Conservation (phyloP, 1,284 basidiomycete genomes). For the Nidula niveotomentosa region DNA sequence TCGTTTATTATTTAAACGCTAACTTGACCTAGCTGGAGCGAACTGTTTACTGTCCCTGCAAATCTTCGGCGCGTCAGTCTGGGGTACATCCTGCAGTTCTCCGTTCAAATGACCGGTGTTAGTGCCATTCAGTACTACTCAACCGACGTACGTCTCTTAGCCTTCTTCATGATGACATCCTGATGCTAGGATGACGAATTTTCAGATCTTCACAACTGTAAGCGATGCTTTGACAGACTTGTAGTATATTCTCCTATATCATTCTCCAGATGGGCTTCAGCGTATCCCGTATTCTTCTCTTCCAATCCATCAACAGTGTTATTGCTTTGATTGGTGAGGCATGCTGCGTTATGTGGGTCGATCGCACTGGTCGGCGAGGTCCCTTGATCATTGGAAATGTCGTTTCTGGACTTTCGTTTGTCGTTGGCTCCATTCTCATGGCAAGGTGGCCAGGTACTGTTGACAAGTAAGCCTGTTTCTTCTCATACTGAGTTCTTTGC, state of each 20-base stretch:
- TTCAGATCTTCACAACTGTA: slow-evolving; percentile 27
- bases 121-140: slow-evolving; percentile 35
- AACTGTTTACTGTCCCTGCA: slow-evolving; percentile 50
- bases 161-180: background rate
- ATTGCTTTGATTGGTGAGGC: slow-evolving; percentile 59
- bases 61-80: slow-evolving; percentile 41
- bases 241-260: too few species aligned
- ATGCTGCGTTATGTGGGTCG: slow-evolving; percentile 57
- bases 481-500: background rate
- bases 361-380: slow-evolving; percentile 50
- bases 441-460: slow-evolving; percentile 47
- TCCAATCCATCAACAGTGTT: slow-evolving; percentile 63
- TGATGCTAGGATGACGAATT: background rate
- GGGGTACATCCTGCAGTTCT: slow-evolving; percentile 43
- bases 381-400: slow-evolving; percentile 58
- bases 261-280: slow-evolving; percentile 38
- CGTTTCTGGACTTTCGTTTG: slow-evolving; percentile 49
- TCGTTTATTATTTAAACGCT: background rate
- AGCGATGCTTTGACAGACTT: too few species aligned
- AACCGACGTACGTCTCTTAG: slow-evolving; percentile 24
- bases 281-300: slow-evolving; percentile 52
- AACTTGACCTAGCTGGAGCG: slow-evolving; percentile 29
- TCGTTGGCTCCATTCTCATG: slow-evolving; percentile 51
- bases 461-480: slow-evolving; percentile 30
- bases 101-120: slow-evolving; percentile 40